A percentile compares a stretch with the other conserved stretches of the same genome.
Evolutionary conservation across 1,284 basidiomycete species (phyloP).

Genomic region (Neonothopanus nambi): DNA sequence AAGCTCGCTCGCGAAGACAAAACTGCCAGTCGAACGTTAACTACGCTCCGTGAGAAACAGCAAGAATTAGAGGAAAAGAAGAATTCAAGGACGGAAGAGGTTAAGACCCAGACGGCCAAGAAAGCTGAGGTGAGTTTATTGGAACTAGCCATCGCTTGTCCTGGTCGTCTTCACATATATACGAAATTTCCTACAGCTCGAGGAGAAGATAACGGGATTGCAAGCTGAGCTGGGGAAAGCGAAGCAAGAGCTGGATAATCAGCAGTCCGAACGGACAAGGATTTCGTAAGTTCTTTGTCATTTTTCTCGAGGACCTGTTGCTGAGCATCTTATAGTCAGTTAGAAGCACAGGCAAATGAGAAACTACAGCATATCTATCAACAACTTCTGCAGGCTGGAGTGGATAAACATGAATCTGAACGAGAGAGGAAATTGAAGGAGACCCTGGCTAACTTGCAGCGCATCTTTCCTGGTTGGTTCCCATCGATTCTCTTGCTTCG

Average conservation of each 20-base stretch:
- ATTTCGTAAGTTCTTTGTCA: constrained; percentile 54
- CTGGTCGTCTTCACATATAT: background rate
- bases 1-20: constrained; percentile 84
- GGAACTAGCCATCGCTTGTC: background rate
- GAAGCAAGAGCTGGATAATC: constrained; percentile 73
- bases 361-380: constrained; percentile 83
- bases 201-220: constrained; percentile 54
- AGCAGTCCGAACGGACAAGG: constrained; percentile 72
- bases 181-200: constrained; percentile 63
- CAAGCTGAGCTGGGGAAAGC: constrained; percentile 56
- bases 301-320: constrained; percentile 1
- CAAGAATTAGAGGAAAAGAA: constrained; percentile 66
- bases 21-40: constrained; percentile 63
- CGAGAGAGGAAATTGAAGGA: constrained; percentile 86
- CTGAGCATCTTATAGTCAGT: constrained; percentile 55
- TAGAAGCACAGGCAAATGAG: constrained; percentile 89
- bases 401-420: constrained; percentile 85
- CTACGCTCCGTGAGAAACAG: constrained; percentile 68
- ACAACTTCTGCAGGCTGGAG: constrained; percentile 86
- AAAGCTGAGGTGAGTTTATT: constrained; percentile 54
- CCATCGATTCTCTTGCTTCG: background rate
- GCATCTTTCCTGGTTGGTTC: constrained; percentile 80
- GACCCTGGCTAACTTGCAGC: constrained; percentile 79
- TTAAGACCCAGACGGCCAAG: constrained; percentile 52
- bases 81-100: constrained; percentile 63